Conservation (phyloP, 169 alveolate species). For the Theileria parva region DNA sequence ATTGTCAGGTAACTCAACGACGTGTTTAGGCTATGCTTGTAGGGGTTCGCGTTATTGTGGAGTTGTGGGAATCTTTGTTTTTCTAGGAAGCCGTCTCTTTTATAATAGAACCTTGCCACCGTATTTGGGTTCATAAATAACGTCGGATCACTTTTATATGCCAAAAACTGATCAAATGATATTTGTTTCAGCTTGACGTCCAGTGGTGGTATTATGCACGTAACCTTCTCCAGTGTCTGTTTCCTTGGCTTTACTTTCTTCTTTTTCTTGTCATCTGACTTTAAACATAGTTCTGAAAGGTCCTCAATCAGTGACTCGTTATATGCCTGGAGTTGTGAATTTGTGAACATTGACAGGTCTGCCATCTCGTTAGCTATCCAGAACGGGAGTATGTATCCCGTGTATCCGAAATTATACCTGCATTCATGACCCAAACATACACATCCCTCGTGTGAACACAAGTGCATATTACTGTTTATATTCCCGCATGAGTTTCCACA, state of each 20-base stretch:
- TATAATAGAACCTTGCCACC: conserved; percentile 25
- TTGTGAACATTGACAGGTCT: conserved; percentile 23
- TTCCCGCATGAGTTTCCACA: conserved; percentile 15
- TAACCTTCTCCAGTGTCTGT: conserved; percentile 36
- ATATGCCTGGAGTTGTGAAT: conserved; percentile 13
- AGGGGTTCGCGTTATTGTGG: conserved; percentile 16
- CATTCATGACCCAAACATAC: conserved; percentile 42
- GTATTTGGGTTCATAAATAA: conserved; percentile 42
- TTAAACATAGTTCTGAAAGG: conserved; percentile 18
- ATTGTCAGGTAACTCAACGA: conserved; percentile 54
- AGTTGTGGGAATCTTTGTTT: conserved; percentile 29
- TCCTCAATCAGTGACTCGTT: conserved; percentile 18
- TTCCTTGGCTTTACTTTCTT: conserved; percentile 51
- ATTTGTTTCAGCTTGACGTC: conserved; percentile 37
- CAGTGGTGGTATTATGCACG: conserved; percentile 61
- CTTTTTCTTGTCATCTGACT: conserved; percentile 52
- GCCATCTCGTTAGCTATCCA: conserved; percentile 27
- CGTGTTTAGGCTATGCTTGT: conserved; percentile 39
- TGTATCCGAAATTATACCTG: conserved; percentile 27
- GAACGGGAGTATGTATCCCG: conserved; percentile 5
- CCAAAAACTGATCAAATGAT: conserved; percentile 41
- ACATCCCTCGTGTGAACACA: conserved; percentile 30
- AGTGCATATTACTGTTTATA: background rate
- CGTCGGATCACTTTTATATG: conserved; percentile 44
- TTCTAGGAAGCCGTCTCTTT: conserved; percentile 8